These are phyloP conservation scores for Persicaria tinctoria DNA, from an alignment of 148 eudicot species.

Conservation along the genomic window DNA sequence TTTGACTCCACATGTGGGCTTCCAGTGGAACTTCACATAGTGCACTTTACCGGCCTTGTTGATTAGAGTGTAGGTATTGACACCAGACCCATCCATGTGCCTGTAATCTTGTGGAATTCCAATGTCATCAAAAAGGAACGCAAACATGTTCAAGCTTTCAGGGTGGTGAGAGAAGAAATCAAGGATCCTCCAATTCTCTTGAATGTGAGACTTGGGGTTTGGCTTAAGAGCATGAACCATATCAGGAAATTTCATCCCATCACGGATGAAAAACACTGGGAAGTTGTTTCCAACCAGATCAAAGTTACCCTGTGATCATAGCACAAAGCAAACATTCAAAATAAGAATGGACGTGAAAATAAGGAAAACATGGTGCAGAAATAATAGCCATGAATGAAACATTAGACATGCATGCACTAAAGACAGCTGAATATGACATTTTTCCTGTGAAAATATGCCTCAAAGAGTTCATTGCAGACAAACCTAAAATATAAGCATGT, in stretches of 20 bases:
- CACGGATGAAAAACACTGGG: constrained; percentile 88
- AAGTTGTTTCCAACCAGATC: constrained; percentile 95
- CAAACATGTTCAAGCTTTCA: constrained; percentile 76
- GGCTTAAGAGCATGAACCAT: constrained; percentile 90
- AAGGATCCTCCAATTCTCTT: constrained; percentile 82
- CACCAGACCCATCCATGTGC: constrained; percentile 96
- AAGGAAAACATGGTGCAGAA: neutral
- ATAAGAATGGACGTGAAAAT: neutral
- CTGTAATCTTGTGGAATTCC: constrained; percentile 81
- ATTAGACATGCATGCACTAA: neutral
- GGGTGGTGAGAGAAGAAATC: constrained; percentile 97
- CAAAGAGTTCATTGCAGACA: neutral
- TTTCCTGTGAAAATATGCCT: neutral
- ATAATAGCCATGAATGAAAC: neutral
- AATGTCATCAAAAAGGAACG: constrained; percentile 78
- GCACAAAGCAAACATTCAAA: constrained; percentile 17
- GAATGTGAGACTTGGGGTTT: constrained; percentile 93
- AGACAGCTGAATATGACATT: neutral
- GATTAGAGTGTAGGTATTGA: constrained; percentile 66
- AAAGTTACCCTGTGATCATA: constrained; percentile 62
- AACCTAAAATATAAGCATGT: neutral
- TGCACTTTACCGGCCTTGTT: constrained; percentile 75
- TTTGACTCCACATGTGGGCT: constrained; percentile 91
- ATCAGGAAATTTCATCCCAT: constrained; percentile 90
- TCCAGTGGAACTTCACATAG: constrained; percentile 95